Percentiles rank a stretch among this genome's conserved stretches.
Conservation (phyloP, 805 yeast species). For the Pichia rugopelliculosa region DNA sequence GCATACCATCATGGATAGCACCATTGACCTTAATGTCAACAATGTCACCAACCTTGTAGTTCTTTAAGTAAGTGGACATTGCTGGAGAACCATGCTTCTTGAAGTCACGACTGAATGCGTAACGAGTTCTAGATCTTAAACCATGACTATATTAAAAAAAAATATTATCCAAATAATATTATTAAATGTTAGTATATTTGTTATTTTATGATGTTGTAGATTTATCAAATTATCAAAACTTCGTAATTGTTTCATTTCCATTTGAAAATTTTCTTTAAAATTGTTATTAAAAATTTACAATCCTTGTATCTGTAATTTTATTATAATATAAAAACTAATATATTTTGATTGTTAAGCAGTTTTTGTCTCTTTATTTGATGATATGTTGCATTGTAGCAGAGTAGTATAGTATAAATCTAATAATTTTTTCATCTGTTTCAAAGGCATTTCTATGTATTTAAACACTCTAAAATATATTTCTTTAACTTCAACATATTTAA, state of each 20-base stretch:
- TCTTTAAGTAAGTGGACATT: constrained; percentile 93
- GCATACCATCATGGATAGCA: constrained; percentile 99
- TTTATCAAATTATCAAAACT: background rate
- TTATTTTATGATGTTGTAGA: background rate
- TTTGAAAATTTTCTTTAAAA: background rate
- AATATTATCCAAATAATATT: background rate
- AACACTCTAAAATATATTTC: no score
- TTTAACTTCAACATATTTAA: no score
- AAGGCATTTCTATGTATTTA: no score
- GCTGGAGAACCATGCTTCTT: constrained; percentile 93
- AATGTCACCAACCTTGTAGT: constrained; percentile 98
- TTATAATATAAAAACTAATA: no score
- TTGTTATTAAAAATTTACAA: no score
- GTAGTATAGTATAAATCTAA: no score
- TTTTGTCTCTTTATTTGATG: no score
- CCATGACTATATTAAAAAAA: constrained; percentile 62
- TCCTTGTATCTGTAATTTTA: no score
- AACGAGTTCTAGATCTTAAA: constrained; percentile 99
- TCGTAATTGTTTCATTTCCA: no score
- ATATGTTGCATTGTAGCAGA: no score
- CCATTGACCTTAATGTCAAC: constrained; percentile 99
- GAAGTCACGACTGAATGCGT: constrained; percentile 99
- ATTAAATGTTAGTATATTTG: constrained; percentile 13
- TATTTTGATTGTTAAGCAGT: no score
- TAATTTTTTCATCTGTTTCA: no score